phyloP scores from a whole-genome alignment of 1,139 yeast genomes.

The Diutina siamensis region DNA sequence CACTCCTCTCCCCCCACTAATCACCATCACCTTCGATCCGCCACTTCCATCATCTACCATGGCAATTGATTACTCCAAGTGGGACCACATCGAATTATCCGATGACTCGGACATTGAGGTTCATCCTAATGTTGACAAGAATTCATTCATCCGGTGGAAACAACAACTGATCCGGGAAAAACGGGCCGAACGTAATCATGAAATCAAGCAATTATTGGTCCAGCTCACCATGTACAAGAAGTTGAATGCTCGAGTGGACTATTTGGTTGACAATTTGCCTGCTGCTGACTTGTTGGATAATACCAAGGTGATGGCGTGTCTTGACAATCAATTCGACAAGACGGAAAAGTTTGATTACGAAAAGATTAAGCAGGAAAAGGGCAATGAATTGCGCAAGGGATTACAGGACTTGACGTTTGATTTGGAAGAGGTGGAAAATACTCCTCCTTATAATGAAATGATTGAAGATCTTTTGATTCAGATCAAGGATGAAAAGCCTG shows the following conservation, averaged over 20 bases:
- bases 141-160: constrained; percentile 88
- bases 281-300: constrained; percentile 33
- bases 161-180: constrained; percentile 96
- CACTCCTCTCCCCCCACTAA: not conserved
- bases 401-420: constrained; percentile 30
- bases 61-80: constrained; percentile 90
- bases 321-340: constrained; percentile 43
- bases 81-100: constrained; percentile 93
- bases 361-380: constrained; percentile 23
- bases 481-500: constrained; percentile 42
- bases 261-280: constrained; percentile 31
- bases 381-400: constrained; percentile 30
- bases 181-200: constrained; percentile 66
- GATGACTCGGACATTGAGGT: constrained; percentile 96
- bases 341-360: constrained; percentile 41
- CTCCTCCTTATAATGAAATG: constrained; percentile 86
- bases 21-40: not conserved
- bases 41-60: constrained; percentile 16
- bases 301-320: constrained; percentile 25
- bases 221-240: constrained; percentile 69
- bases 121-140: constrained; percentile 95
- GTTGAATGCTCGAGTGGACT: constrained; percentile 62
- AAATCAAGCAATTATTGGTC: constrained; percentile 62
- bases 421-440: constrained; percentile 45
- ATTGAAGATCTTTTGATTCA: constrained; percentile 78